These are phyloP conservation scores for Aureobasidium sp. DNA, from an alignment of 2,329 filamentous ascomycete genomes.

Conservation along the genomic window DNA sequence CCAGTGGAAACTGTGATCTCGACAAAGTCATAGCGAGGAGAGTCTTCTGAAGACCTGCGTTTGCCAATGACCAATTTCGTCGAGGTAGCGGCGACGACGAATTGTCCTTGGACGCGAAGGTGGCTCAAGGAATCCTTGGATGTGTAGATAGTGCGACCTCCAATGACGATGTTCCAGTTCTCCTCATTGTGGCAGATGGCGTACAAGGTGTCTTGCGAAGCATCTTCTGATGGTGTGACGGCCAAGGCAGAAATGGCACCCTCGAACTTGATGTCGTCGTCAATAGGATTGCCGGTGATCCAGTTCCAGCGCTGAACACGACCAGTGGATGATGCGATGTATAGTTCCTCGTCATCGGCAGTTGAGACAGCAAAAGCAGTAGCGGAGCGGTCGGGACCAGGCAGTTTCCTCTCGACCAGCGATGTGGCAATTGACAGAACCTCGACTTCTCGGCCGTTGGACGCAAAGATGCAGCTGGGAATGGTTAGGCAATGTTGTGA, in stretches of 20 bases:
- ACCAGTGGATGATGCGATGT: constrained; percentile 46
- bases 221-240: constrained; percentile 26
- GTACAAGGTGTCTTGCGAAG: constrained; percentile 32
- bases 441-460: constrained; percentile 67
- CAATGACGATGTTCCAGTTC: constrained; percentile 35
- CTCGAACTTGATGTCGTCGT: constrained; percentile 19
- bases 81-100: constrained; percentile 51
- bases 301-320: constrained; percentile 54
- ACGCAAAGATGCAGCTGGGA: constrained; percentile 63
- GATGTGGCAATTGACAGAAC: constrained; percentile 78
- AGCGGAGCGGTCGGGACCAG: constrained; percentile 44
- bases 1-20: constrained; percentile 53
- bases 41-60: constrained; percentile 26
- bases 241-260: constrained; percentile 18
- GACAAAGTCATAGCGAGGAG: constrained; percentile 39
- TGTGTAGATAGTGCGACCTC: constrained; percentile 32
- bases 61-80: constrained; percentile 57
- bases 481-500: constrained; percentile 22
- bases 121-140: constrained; percentile 30
- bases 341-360: constrained; percentile 45
- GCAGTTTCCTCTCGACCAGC: constrained; percentile 66
- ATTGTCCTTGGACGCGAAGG: constrained; percentile 42
- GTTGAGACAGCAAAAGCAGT: constrained; percentile 47
- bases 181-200: constrained; percentile 30
- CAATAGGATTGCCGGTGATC: constrained; percentile 35